These are phyloP conservation scores for Globisporangium paddicum DNA, from an alignment of 352 stramenopile genomes.

Conservation along the genomic window DNA sequence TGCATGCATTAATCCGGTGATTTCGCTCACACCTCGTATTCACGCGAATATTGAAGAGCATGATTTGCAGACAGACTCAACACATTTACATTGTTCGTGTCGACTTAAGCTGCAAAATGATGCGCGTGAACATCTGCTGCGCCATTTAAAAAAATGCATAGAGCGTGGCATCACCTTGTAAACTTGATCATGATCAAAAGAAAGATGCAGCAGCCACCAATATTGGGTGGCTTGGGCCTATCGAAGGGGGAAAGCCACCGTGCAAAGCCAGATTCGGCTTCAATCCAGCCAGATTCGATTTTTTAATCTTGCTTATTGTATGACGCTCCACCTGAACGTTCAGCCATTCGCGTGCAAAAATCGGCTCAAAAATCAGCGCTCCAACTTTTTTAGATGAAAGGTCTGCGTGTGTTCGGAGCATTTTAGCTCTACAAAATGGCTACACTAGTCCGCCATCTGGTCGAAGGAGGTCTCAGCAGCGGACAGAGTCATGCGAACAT, in stretches of 20 bases:
- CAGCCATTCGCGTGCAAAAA: neutral
- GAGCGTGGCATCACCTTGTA: neutral
- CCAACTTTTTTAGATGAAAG: neutral
- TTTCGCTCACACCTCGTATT: too few relatives aligned
- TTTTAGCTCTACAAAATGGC: neutral
- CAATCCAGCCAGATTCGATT: too few relatives aligned
- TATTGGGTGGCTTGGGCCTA: too few relatives aligned
- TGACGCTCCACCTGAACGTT: neutral
- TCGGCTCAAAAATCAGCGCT: neutral
- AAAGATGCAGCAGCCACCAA: neutral
- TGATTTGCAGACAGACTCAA: too few relatives aligned
- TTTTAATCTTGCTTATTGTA: neutral
- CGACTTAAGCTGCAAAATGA: constrained; percentile 1
- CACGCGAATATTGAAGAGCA: too few relatives aligned
- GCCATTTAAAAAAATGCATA: constrained; percentile 1
- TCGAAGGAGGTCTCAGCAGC: neutral
- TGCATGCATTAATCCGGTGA: too few relatives aligned
- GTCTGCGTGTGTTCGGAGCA: neutral
- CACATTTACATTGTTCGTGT: neutral
- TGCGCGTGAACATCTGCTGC: constrained; percentile 1
- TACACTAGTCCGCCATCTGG: neutral
- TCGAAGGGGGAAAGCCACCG: too few relatives aligned
- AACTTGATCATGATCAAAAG: too few relatives aligned
- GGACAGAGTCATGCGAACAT: neutral
- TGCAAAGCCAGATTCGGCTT: too few relatives aligned